A percentile compares a stretch with the other conserved stretches of the same genome.
These are phyloP conservation scores for Podospora conica DNA, from an alignment of 495 filamentous ascomycete genomes.

Conservation along the genomic window DNA sequence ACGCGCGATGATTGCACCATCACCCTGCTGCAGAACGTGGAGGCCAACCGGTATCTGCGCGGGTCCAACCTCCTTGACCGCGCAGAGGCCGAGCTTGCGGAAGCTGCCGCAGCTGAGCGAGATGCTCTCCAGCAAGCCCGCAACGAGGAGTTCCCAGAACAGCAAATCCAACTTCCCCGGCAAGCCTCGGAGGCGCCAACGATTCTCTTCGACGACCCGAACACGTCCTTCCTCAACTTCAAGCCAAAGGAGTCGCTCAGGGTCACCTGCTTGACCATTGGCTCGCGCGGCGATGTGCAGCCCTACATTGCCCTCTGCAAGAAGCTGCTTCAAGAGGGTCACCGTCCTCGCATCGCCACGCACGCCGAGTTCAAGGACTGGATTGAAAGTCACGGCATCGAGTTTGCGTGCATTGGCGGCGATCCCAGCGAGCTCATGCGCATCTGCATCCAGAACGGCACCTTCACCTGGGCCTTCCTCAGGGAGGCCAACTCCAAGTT, in stretches of 20 bases:
- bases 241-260: slow-evolving; percentile 75
- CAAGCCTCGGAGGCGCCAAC: slow-evolving; percentile 55
- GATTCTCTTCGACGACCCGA: slow-evolving; percentile 86
- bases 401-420: slow-evolving; percentile 79
- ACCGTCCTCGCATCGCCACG: slow-evolving; percentile 81
- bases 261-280: slow-evolving; percentile 94
- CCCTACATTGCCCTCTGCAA: slow-evolving; percentile 97
- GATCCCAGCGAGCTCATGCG: slow-evolving; percentile 93
- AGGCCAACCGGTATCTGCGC: slow-evolving; percentile 62
- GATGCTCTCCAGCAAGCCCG: slow-evolving; percentile 75
- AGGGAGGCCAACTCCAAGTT: slow-evolving; percentile 83
- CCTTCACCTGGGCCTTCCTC: slow-evolving; percentile 91
- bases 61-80: slow-evolving; percentile 64
- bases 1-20: slow-evolving; percentile 82
- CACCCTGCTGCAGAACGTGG: slow-evolving; percentile 69
- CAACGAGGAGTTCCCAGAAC: slow-evolving; percentile 50
- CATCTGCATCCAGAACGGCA: slow-evolving; percentile 93
- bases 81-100: slow-evolving; percentile 63
- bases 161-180: slow-evolving; percentile 53
- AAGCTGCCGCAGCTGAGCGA: slow-evolving; percentile 76
- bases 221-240: slow-evolving; percentile 89
- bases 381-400: slow-evolving; percentile 87
- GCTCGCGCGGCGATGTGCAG: slow-evolving; percentile 92
- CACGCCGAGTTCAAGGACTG: slow-evolving; percentile 85
- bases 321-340: slow-evolving; percentile 79